These are phyloP conservation scores for Allodekkera sacchari DNA, from an alignment of 805 yeast species.

Conservation along the genomic window DNA sequence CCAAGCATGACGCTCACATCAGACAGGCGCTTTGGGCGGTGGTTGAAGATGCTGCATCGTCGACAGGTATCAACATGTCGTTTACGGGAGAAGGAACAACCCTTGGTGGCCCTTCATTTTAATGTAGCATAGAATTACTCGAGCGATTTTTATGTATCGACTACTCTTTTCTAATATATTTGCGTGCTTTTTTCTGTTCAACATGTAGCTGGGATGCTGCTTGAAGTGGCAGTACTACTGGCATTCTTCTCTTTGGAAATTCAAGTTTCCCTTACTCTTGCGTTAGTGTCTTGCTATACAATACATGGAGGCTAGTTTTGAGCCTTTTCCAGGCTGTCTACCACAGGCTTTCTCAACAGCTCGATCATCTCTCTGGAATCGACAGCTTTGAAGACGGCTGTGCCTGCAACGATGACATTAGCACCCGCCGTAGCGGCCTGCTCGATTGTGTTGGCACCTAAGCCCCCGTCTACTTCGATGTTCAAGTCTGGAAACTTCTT, in stretches of 20 bases:
- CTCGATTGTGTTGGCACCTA: constrained; percentile 77
- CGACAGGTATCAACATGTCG: constrained; percentile 31
- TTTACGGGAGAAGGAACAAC: constrained; percentile 71
- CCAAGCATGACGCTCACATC: constrained; percentile 32
- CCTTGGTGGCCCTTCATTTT: constrained; percentile 30
- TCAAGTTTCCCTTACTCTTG: no score
- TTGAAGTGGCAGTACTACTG: no score
- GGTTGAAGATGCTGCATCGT: constrained; percentile 48
- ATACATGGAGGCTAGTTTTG: no score
- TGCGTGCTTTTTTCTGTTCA: no score
- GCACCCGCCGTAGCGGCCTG: constrained; percentile 97
- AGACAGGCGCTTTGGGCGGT: constrained; percentile 67
- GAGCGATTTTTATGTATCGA: no score
- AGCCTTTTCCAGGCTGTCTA: constrained; percentile 32
- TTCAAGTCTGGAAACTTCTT: constrained; percentile 65
- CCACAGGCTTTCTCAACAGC: constrained; percentile 57
- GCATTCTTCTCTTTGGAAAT: no score
- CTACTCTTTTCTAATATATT: no score
- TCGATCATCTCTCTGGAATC: constrained; percentile 72
- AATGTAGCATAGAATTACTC: no score
- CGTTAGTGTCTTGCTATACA: no score
- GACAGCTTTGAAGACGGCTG: constrained; percentile 80
- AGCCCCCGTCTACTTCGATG: constrained; percentile 95
- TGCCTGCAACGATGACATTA: constrained; percentile 96
- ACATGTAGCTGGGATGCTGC: no score